These are phyloP conservation scores for Hypsizygus marmoreus DNA, from an alignment of 768 basidiomycete genomes.

Conservation along the genomic window DNA sequence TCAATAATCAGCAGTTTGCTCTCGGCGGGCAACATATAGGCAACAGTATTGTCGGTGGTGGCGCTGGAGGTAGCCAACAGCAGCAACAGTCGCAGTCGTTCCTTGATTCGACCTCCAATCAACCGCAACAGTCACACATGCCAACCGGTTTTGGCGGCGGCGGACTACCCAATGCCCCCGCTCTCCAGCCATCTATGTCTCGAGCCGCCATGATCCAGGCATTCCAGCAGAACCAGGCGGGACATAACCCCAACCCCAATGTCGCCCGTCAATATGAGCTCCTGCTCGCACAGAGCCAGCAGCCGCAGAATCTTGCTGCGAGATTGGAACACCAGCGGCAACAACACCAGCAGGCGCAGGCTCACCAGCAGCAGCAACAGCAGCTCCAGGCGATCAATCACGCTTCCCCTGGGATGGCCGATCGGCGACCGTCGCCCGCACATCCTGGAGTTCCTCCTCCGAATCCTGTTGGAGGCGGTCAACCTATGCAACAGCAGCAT, in stretches of 20 bases:
- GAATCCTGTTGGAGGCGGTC: slow-evolving; percentile 12
- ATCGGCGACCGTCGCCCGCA: slow-evolving; percentile 55
- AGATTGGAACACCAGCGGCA: slow-evolving; percentile 23
- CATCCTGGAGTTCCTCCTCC: slow-evolving; percentile 32
- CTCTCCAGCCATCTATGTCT: slow-evolving; percentile 26
- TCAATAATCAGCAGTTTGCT: slow-evolving; percentile 44
- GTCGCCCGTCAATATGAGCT: slow-evolving; percentile 45
- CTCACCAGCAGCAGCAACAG: slow-evolving; percentile 18
- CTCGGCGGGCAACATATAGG: slow-evolving; percentile 41
- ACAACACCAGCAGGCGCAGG: slow-evolving; percentile 27
- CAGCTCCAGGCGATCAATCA: slow-evolving; percentile 39
- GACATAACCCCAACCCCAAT: slow-evolving; percentile 21
- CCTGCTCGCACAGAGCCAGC: slow-evolving; percentile 50
- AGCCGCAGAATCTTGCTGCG: slow-evolving; percentile 39
- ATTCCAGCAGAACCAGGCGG: slow-evolving; percentile 30
- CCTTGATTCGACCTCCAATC: slow-evolving; percentile 33
- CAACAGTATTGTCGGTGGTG: slow-evolving; percentile 25
- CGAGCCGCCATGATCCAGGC: slow-evolving; percentile 41
- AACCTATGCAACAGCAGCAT: slow-evolving; percentile 11
- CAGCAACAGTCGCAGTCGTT: slow-evolving; percentile 28
- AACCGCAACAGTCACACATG: slow-evolving; percentile 39
- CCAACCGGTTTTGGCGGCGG: slow-evolving; percentile 40
- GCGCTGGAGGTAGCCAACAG: slow-evolving; percentile 30
- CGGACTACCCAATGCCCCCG: slow-evolving; percentile 33
- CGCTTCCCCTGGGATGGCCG: slow-evolving; percentile 41